phyloP scores from a whole-genome alignment of 2,329 filamentous ascomycete species.

The Claviceps arundinis region DNA sequence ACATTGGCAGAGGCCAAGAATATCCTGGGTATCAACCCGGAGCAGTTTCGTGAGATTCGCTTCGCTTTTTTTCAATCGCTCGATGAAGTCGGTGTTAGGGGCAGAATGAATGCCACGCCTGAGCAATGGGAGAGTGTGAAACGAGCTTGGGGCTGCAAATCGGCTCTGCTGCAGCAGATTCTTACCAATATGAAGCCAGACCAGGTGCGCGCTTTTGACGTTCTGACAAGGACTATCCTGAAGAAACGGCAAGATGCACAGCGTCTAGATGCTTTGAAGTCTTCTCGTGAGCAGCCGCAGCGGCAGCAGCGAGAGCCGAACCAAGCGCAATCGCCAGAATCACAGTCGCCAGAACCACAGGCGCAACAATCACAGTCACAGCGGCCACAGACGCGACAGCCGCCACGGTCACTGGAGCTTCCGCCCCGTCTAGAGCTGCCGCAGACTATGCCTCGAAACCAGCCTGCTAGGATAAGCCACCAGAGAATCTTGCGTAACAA shows the following conservation, averaged over 20 bases:
- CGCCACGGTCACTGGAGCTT: background rate
- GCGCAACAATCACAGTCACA: background rate
- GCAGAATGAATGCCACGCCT: constrained; percentile 58
- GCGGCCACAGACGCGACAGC: too few relatives aligned
- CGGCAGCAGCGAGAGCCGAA: background rate
- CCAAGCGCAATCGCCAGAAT: background rate
- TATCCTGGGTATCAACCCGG: constrained; percentile 29
- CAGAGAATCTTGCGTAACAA: constrained; percentile 7
- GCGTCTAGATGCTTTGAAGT: constrained; percentile 34
- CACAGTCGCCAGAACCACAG: background rate
- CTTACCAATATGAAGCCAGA: constrained; percentile 31
- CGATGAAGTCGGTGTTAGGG: constrained; percentile 52
- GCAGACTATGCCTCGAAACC: background rate
- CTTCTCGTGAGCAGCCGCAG: background rate
- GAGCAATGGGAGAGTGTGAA: constrained; percentile 62
- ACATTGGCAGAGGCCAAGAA: constrained; percentile 65
- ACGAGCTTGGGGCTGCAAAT: constrained; percentile 49
- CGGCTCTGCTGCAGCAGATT: constrained; percentile 39
- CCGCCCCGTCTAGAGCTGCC: constrained; percentile 2
- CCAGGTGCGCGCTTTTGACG: constrained; percentile 54
- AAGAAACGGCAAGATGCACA: constrained; percentile 61
- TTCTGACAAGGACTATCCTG: constrained; percentile 63
- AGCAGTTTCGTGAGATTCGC: constrained; percentile 44
- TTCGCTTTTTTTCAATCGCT: constrained; percentile 54
- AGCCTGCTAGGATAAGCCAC: constrained; percentile 7